Base-by-base conservation (phyloP, 768 basidiomycete genomes). In the Tylopilus felleus region DNA sequence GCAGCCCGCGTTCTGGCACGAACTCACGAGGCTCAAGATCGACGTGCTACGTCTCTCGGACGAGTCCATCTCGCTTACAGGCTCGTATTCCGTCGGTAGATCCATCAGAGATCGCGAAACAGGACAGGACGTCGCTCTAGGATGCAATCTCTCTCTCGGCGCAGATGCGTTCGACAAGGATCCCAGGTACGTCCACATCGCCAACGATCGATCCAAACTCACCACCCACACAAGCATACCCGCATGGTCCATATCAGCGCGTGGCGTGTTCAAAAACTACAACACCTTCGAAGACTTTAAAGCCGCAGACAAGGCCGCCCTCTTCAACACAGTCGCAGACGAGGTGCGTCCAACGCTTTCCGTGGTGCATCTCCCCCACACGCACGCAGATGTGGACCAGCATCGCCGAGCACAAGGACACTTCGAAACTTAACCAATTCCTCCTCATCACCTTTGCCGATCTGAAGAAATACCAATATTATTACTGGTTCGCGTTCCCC, bases 231-330 rank as follows among this genome's bases (percentile, higher is more conserved):
- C 53, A 85, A n/a, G 84, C 47, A 53, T 71, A 13, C 68, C 81
- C 2, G 63, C 78, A 8, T 75, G 82, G 56, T 74, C 84, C 13
- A 75, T 84, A 41, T 51, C 71, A 2, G 79, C 84, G 0, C 67
- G 62, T 5, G 97, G 96, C 36, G 74, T 77, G 10, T 77, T 97
- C 64, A 94, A 91, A 79, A 98, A 98, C 71, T 98, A 83, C 75
- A 99, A 98, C 67, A 98, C 96, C 9, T 89, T 98, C 61, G 94
- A 98, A 61, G 93, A 97, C 12, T 98, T 98, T 76, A 93, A 87
- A 63, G 82, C 83, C 8, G 86, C 89, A 1, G 86, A 93, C 63
- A 99, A 99, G 78, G 83, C 86, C 7, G 80, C 82, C n/a, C 70
- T 97, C 17, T 93, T 98, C 73, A 88, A 89, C 52, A 65, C 77